These are phyloP conservation scores for Centella asiatica DNA, from an alignment of 129 eudicot genomes.

Conservation along the genomic window DNA sequence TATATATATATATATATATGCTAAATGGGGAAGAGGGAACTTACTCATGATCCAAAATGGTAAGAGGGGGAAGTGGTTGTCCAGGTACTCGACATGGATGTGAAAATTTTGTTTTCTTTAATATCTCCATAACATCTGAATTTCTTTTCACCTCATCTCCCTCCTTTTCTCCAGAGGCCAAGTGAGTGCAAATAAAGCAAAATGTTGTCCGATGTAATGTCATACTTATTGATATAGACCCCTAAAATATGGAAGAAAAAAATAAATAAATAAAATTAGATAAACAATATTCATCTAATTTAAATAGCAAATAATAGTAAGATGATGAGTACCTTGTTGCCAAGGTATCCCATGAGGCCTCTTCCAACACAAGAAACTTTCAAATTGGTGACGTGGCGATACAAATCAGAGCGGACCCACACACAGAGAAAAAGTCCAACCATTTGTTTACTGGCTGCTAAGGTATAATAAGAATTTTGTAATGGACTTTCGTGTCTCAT, in stretches of 20 bases:
- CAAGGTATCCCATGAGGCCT: slow-evolving; percentile 94
- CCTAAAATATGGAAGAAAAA: slow-evolving; percentile 27
- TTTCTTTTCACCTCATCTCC: slow-evolving; percentile 68
- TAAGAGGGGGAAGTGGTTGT: slow-evolving; percentile 33
- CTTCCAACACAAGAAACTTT: slow-evolving; percentile 82
- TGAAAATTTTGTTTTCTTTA: slow-evolving; percentile 60
- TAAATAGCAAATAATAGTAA: too few species aligned
- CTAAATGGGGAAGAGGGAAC: slow-evolving; percentile 6
- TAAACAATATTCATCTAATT: neutral
- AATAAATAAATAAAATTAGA: neutral
- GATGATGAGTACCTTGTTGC: slow-evolving; percentile 73
- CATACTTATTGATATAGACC: slow-evolving; percentile 77
- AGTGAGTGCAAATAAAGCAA: slow-evolving; percentile 87
- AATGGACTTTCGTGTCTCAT: neutral
- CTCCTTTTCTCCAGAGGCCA: slow-evolving; percentile 82
- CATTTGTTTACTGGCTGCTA: slow-evolving; percentile 85
- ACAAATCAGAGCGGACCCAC: slow-evolving; percentile 56
- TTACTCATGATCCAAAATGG: slow-evolving; percentile 80
- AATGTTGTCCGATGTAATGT: slow-evolving; percentile 47
- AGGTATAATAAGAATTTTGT: slow-evolving; percentile 24
- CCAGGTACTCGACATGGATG: slow-evolving; percentile 31
- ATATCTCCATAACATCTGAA: slow-evolving; percentile 52
- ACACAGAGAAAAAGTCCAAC: slow-evolving; percentile 75
- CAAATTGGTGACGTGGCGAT: slow-evolving; percentile 34
- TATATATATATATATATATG: neutral